Base-by-base conservation (phyloP, 805 yeast genomes). In the Kazachstania kunashirensis region DNA sequence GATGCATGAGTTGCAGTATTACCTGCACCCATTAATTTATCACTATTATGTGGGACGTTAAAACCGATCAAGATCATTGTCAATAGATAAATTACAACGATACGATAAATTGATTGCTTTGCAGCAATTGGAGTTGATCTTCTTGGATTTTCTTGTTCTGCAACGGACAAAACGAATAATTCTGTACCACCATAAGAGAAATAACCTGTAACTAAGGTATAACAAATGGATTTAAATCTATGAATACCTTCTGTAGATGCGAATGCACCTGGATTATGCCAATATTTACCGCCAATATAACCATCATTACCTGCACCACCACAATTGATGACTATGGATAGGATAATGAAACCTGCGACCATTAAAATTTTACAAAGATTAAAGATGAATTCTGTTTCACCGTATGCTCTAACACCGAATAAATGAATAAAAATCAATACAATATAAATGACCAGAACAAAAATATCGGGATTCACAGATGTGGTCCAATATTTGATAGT, bases 121-220 rank as follows among this genome's bases (percentile, higher is more conserved):
- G 76, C 73, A 27, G 83, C 81, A 42, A 67, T 62, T 34, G 82
- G 82, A 37, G 78, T 68, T 7, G 79, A 62, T 53, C 67, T 73
- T 59, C 75, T 71, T 40, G 68, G 67, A 56, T 76, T 75, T 27
- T 63, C 65, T 38, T 79, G 74, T 60, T 78, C 84, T 34, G 80
- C 79, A 36, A 80, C 78, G 33, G 79, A 77, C 41, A 78, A 64
- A 43, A 79, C 83, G 51, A 70, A 68, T 42, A 77, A 61, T 57
- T 78, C 84, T 21, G 78, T 73, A 51, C 84, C 83, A 41, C 78
- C 77, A 45, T 75, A 75, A 0, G 82, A 71, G 62, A 77, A 68
- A 46, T 74, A 70, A 40, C 79, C 77, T 25, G 79, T 73, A 24
- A 75, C 75, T 43, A 77, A 70, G 20, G 75, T 76, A 12, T 75